A percentile compares a stretch with the other conserved stretches of the same genome.
phyloP scores from a whole-genome alignment of 768 basidiomycete species.

The Collybia mongolica region DNA sequence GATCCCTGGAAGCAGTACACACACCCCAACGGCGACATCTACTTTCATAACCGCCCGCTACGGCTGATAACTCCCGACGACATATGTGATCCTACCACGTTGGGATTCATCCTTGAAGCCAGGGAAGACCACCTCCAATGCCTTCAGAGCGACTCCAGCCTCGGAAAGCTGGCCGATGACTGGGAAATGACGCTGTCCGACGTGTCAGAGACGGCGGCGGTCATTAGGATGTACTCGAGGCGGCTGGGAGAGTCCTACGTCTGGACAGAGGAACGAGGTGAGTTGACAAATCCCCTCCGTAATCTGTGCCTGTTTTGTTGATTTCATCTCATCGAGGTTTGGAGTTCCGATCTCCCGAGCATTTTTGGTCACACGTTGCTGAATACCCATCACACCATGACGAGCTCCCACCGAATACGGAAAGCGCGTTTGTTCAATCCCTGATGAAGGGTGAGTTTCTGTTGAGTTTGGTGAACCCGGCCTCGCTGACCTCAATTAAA shows the following conservation, averaged over 20 bases:
- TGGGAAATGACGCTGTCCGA: conserved; percentile 40
- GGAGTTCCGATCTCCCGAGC: conserved; percentile 23
- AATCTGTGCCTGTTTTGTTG: background rate
- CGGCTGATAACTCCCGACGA: conserved; percentile 40
- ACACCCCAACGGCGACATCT: conserved; percentile 46
- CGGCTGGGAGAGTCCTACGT: conserved; percentile 27
- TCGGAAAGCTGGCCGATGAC: conserved; percentile 31
- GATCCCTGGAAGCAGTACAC: conserved; percentile 31
- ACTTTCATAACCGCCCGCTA: conserved; percentile 35
- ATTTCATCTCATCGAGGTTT: conserved; percentile 19
- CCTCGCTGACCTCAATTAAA: conserved; percentile 8
- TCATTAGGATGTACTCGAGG: conserved; percentile 38
- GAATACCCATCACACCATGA: conserved; percentile 42
- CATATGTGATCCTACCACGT: conserved; percentile 29
- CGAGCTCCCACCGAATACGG: conserved; percentile 32
- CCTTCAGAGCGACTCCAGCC: conserved; percentile 26
- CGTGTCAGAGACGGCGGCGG: conserved; percentile 29
- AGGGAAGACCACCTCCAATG: conserved; percentile 34
- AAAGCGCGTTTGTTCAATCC: conserved; percentile 30
- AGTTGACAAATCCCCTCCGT: background rate
- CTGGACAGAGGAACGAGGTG: conserved; percentile 35
- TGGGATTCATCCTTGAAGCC: conserved; percentile 31
- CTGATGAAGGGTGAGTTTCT: conserved; percentile 28
- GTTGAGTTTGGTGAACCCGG: background rate
- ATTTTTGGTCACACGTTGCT: conserved; percentile 42